Evolutionary conservation across 306 rosid genomes (phyloP).

Genomic region (Castanea sativa): DNA sequence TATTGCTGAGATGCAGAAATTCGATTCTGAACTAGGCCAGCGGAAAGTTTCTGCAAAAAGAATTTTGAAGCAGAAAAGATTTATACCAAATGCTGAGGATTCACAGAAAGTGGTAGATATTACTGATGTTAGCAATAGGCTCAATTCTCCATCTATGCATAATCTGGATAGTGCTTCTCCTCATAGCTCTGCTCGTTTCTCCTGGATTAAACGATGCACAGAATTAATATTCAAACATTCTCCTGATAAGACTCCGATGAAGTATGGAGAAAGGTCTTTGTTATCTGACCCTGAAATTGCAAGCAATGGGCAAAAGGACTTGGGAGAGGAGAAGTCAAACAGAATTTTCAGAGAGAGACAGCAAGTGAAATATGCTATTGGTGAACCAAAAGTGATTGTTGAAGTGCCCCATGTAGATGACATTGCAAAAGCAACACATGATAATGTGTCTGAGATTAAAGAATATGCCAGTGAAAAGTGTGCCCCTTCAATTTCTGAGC

Average conservation of each 20-base stretch:
- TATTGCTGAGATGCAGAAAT: conserved; percentile 52
- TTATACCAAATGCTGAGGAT: conserved; percentile 25
- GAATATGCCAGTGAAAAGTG: conserved; percentile 45
- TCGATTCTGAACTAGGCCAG: conserved; percentile 48
- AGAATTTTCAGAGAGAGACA: conserved; percentile 34
- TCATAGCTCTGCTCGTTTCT: conserved; percentile 54
- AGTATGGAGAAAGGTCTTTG: conserved; percentile 29
- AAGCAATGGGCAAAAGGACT: conserved; percentile 26
- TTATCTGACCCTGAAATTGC: conserved; percentile 23
- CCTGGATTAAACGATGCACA: conserved; percentile 75
- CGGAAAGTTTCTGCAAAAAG: conserved; percentile 45
- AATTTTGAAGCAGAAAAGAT: conserved; percentile 37
- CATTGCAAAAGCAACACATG: conserved; percentile 20
- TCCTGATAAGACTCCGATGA: conserved; percentile 39
- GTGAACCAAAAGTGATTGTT: conserved; percentile 82
- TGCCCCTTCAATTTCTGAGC: conserved; percentile 26
- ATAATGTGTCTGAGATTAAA: conserved; percentile 31
- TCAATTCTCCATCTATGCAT: conserved; percentile 44
- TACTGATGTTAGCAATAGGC: conserved; percentile 31
- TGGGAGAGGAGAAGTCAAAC: conserved; percentile 35
- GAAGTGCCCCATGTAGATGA: conserved; percentile 65
- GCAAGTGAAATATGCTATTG: conserved; percentile 40
- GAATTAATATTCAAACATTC: conserved; percentile 68
- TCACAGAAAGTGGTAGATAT: conserved; percentile 32
- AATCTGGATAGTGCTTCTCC: conserved; percentile 40